These are phyloP conservation scores for Candida sojae DNA, from an alignment of 1,139 yeast genomes.

Conservation along the genomic window DNA sequence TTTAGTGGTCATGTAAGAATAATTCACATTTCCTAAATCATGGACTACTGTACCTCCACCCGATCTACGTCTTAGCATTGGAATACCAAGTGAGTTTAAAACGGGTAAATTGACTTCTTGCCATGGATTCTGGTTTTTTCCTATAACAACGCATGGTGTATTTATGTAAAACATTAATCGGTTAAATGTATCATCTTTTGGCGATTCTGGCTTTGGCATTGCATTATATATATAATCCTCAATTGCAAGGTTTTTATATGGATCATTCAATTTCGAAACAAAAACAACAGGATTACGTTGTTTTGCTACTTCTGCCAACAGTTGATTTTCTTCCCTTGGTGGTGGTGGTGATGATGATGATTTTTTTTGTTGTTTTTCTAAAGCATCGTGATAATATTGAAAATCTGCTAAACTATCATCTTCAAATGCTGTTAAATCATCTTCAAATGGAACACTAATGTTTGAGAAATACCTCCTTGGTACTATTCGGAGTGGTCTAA, in stretches of 20 bases:
- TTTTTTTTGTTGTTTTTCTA: slow-evolving; percentile 19
- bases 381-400: slow-evolving; percentile 39
- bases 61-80: slow-evolving; percentile 73
- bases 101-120: slow-evolving; percentile 72
- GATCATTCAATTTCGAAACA: slow-evolving; percentile 53
- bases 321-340: not conserved
- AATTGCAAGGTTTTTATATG: slow-evolving; percentile 75
- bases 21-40: slow-evolving; percentile 89
- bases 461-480: slow-evolving; percentile 13
- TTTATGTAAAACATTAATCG: slow-evolving; percentile 76
- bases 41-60: slow-evolving; percentile 99
- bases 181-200: slow-evolving; percentile 10
- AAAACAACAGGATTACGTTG: slow-evolving; percentile 40
- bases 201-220: slow-evolving; percentile 49
- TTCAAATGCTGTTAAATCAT: slow-evolving; percentile 35
- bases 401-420: slow-evolving; percentile 44
- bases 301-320: slow-evolving; percentile 17
- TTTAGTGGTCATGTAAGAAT: slow-evolving; percentile 75
- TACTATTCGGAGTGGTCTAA: not conserved
- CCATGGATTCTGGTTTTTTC: slow-evolving; percentile 96
- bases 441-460: slow-evolving; percentile 38
- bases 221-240: slow-evolving; percentile 76
- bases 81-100: slow-evolving; percentile 56
- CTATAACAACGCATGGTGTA: slow-evolving; percentile 86
- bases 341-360: not conserved